A percentile compares a stretch with the other conserved stretches of the same genome.
phyloP scores from a whole-genome alignment of 2,329 filamentous ascomycete genomes.

The Ceratocystis cubensis region DNA sequence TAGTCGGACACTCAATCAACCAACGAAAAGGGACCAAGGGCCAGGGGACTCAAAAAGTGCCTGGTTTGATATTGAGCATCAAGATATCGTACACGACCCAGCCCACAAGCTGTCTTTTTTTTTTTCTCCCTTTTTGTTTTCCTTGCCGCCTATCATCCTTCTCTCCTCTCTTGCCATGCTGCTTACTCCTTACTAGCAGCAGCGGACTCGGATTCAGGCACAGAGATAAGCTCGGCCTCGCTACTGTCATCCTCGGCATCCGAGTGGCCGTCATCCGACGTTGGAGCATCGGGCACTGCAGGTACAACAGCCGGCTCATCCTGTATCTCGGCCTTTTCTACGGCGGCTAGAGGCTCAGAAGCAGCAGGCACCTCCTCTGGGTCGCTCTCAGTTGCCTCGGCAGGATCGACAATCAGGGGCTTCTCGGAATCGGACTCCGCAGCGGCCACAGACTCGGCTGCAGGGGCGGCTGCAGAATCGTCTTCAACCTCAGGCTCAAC shows the following conservation, averaged over 20 bases:
- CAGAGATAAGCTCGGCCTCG: slow-evolving; percentile 13
- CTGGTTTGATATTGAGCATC: slow-evolving; percentile 14
- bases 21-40: neutral
- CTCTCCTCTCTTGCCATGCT: neutral
- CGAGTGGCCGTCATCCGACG: slow-evolving; percentile 9
- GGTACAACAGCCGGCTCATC: neutral
- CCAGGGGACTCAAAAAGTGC: neutral
- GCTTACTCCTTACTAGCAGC: slow-evolving; percentile 1
- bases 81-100: slow-evolving; percentile 13
- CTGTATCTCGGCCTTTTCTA: neutral
- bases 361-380: slow-evolving; percentile 10
- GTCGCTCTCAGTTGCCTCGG: slow-evolving; percentile 2
- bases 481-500: slow-evolving; percentile 14
- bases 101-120: neutral
- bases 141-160: neutral
- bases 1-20: neutral
- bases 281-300: slow-evolving; percentile 3
- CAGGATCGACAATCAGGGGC: neutral
- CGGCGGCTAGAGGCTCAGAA: neutral
- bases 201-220: slow-evolving; percentile 8
- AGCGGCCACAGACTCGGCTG: neutral
- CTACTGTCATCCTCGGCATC: slow-evolving; percentile 10
- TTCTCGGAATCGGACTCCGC: slow-evolving; percentile 1
- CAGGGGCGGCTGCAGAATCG: neutral
- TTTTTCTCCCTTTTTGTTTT: neutral